A percentile compares a stretch with the other conserved stretches of the same genome.
Conservation (phyloP, 2,329 filamentous ascomycete species). For the Microdochium nivale region DNA sequence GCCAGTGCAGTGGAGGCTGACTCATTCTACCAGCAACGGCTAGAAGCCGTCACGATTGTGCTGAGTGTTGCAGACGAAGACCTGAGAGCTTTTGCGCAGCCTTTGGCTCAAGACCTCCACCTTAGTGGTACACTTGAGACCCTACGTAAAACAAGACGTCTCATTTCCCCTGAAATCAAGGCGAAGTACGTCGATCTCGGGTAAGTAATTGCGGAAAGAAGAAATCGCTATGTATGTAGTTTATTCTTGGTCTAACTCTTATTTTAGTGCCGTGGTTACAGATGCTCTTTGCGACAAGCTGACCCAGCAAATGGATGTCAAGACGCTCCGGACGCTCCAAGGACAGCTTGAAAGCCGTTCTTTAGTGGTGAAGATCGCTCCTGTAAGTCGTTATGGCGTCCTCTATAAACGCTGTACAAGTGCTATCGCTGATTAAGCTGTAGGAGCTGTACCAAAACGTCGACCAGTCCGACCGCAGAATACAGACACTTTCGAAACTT, state of each 20-base stretch:
- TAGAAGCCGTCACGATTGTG: slow-evolving; percentile 44
- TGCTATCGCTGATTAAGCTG: not conserved
- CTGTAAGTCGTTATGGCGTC: not conserved
- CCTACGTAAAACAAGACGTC: slow-evolving; percentile 24
- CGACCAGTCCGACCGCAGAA: slow-evolving; percentile 38
- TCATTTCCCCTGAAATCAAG: slow-evolving; percentile 28
- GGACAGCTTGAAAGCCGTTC: not conserved
- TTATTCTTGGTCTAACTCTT: not conserved
- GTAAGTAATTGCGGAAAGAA: slow-evolving; percentile 22
- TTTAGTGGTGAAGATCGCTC: slow-evolving; percentile 18
- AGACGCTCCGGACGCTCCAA: slow-evolving; percentile 14
- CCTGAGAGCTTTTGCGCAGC: slow-evolving; percentile 38
- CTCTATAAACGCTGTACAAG: not conserved
- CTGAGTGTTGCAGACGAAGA: slow-evolving; percentile 42
- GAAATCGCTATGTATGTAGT: not conserved
- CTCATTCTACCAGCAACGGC: slow-evolving; percentile 33
- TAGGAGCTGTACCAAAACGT: slow-evolving; percentile 49
- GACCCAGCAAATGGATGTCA: not conserved
- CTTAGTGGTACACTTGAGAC: slow-evolving; percentile 24
- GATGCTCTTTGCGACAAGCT: not conserved
- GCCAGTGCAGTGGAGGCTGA: slow-evolving; percentile 23
- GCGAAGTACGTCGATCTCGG: slow-evolving; percentile 44
- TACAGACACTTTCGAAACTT: slow-evolving; percentile 41
- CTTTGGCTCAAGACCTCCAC: slow-evolving; percentile 28
- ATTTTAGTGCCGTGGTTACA: not conserved